Evolutionary conservation across 2,329 filamentous ascomycete genomes (phyloP).

Genomic region (Cladosporium sp.): DNA sequence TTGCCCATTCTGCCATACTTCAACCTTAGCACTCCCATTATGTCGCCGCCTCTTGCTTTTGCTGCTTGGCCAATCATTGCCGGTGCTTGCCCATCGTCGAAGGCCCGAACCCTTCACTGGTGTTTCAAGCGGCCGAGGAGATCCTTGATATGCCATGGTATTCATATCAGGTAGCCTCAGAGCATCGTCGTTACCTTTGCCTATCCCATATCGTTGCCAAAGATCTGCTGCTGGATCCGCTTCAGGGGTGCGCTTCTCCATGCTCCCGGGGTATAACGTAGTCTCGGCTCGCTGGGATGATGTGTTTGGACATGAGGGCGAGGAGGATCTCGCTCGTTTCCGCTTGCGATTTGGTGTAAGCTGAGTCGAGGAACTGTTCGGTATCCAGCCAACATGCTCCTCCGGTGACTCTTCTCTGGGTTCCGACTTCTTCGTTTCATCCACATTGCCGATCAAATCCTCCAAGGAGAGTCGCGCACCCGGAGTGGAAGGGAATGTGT

Average conservation of each 20-base stretch:
- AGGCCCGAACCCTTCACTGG: conserved; percentile 43
- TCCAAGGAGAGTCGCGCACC: conserved; percentile 53
- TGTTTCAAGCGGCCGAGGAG: conserved; percentile 38
- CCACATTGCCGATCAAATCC: conserved; percentile 55
- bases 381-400: conserved; percentile 56
- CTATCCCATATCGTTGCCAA: conserved; percentile 39
- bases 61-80: conserved; percentile 41
- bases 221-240: conserved; percentile 43
- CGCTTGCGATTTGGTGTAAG: conserved; percentile 39
- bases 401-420: conserved; percentile 49
- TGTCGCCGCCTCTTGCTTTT: conserved; percentile 36
- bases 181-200: conserved; percentile 33
- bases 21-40: conserved; percentile 25
- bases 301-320: conserved; percentile 33
- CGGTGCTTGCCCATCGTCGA: conserved; percentile 46
- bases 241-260: conserved; percentile 35
- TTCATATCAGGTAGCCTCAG: conserved; percentile 36
- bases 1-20: conserved; percentile 33
- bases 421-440: conserved; percentile 46
- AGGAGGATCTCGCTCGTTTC: conserved; percentile 43
- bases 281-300: conserved; percentile 35
- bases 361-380: conserved; percentile 36
- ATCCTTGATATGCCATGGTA: conserved; percentile 41
- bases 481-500: conserved; percentile 51
- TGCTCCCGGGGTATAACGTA: conserved; percentile 20